A percentile compares a stretch with the other conserved stretches of the same genome.
Conservation (phyloP, 2,329 filamentous ascomycete genomes). For the Claviceps sp. region DNA sequence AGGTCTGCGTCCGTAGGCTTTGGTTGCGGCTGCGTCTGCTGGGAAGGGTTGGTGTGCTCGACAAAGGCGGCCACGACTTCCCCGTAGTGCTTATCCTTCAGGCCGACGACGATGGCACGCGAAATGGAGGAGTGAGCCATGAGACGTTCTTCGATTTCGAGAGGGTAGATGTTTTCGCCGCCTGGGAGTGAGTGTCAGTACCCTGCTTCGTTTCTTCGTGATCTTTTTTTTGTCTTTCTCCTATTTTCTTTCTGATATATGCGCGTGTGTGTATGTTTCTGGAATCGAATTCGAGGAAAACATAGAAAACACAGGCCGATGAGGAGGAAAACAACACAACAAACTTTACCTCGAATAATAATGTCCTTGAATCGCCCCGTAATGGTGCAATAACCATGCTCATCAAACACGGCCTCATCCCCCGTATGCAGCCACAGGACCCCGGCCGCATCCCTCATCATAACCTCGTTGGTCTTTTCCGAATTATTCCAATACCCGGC, state of each 20-base stretch:
- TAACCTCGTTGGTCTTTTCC: conserved; percentile 54
- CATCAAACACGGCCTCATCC: conserved; percentile 56
- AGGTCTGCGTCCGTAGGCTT: conserved; percentile 32
- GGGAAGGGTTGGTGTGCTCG: conserved; percentile 15
- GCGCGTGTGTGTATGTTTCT: neutral
- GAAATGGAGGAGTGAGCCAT: conserved; percentile 47
- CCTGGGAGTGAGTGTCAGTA: conserved; percentile 23
- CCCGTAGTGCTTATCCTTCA: conserved; percentile 58
- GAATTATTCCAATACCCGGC: conserved; percentile 56
- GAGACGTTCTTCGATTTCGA: conserved; percentile 65
- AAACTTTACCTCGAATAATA: conserved; percentile 51
- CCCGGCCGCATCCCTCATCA: conserved; percentile 38
- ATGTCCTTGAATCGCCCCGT: conserved; percentile 71
- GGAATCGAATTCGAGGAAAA: neutral
- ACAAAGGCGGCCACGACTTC: conserved; percentile 60
- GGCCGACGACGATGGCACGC: conserved; percentile 55
- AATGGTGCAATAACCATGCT: conserved; percentile 56
- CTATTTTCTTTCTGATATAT: neutral
- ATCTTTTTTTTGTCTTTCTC: neutral
- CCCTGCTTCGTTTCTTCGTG: too few species aligned
- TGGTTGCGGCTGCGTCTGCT: neutral
- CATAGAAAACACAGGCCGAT: neutral
- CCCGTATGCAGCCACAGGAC: conserved; percentile 53
- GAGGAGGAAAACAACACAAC: neutral
- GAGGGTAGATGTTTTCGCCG: conserved; percentile 60